These are phyloP conservation scores for Pseudofabraea citricarpa DNA, from an alignment of 2,329 filamentous ascomycete species.

Conservation along the genomic window DNA sequence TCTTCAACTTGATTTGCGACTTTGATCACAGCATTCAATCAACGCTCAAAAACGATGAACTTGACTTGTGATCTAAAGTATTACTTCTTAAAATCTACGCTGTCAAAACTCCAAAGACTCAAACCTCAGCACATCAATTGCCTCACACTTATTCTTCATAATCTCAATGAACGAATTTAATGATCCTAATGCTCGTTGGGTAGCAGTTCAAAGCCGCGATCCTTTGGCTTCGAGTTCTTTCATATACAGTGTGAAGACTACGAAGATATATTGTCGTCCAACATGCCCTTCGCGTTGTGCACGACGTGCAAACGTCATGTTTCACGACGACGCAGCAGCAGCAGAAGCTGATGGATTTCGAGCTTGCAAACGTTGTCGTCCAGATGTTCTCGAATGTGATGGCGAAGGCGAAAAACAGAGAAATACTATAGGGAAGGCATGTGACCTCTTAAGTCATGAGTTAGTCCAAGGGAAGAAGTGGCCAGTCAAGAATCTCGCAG, in stretches of 20 bases:
- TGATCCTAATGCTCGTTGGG: constrained; percentile 17
- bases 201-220: constrained; percentile 28
- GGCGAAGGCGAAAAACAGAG: constrained; percentile 29
- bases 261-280: constrained; percentile 53
- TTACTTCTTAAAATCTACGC: too few species aligned
- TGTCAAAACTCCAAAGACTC: too few species aligned
- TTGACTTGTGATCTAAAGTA: too few species aligned
- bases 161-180: constrained; percentile 7
- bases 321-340: constrained; percentile 40
- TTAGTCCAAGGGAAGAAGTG: constrained; percentile 17
- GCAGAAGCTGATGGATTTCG: constrained; percentile 46
- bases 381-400: constrained; percentile 15
- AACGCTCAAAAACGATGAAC: too few species aligned
- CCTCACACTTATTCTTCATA: not conserved
- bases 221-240: constrained; percentile 35
- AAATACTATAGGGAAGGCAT: constrained; percentile 36
- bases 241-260: constrained; percentile 44
- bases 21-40: constrained; percentile 9
- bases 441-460: constrained; percentile 22
- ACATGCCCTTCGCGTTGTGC: constrained; percentile 57
- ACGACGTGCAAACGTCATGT: constrained; percentile 53
- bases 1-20: constrained; percentile 7
- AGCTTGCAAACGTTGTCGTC: constrained; percentile 54
- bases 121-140: not conserved
- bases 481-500: constrained; percentile 43